Percentiles rank a stretch among this genome's conserved stretches.
Evolutionary conservation across 1,284 basidiomycete species (phyloP).

Genomic region (Trametes polyzona): DNA sequence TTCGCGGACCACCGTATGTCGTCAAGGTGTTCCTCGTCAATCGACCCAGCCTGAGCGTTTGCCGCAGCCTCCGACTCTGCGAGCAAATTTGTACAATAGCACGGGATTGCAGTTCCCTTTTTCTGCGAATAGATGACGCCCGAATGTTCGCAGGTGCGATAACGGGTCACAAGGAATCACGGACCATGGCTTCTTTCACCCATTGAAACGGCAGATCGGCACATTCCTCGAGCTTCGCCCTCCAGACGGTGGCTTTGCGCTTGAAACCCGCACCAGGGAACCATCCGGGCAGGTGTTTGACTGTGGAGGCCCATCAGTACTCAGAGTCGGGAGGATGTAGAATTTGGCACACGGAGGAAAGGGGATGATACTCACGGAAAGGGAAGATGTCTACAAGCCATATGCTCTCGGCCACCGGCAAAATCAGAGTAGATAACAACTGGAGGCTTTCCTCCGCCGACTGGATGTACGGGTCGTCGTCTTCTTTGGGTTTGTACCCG

Average conservation of each 20-base stretch:
- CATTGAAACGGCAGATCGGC: constrained; percentile 64
- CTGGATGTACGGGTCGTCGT: constrained; percentile 34
- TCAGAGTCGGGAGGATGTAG: too few relatives aligned
- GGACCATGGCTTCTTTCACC: constrained; percentile 56
- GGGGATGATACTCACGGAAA: constrained; percentile 7
- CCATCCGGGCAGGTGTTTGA: constrained; percentile 37
- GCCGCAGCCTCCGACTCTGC: too few relatives aligned
- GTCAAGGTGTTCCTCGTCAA: constrained; percentile 42
- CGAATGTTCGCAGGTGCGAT: too few relatives aligned
- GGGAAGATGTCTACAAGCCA: constrained; percentile 45
- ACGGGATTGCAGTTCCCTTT: constrained; percentile 55
- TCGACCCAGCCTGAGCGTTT: constrained; percentile 26
- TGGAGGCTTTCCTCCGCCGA: constrained; percentile 60
- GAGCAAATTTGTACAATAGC: constrained; percentile 66
- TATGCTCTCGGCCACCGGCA: not conserved
- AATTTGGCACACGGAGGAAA: too few relatives aligned
- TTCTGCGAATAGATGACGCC: constrained; percentile 22
- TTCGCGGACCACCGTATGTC: constrained; percentile 74
- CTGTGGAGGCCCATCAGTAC: not conserved
- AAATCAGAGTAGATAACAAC: constrained; percentile 62
- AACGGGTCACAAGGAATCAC: not conserved
- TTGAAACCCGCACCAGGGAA: constrained; percentile 38
- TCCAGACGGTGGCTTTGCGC: constrained; percentile 59
- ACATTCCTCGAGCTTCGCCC: constrained; percentile 62
- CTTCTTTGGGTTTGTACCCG: not conserved